Base-by-base conservation (phyloP, 352 stramenopile genomes). In the Salisapilia sapeloensis region DNA sequence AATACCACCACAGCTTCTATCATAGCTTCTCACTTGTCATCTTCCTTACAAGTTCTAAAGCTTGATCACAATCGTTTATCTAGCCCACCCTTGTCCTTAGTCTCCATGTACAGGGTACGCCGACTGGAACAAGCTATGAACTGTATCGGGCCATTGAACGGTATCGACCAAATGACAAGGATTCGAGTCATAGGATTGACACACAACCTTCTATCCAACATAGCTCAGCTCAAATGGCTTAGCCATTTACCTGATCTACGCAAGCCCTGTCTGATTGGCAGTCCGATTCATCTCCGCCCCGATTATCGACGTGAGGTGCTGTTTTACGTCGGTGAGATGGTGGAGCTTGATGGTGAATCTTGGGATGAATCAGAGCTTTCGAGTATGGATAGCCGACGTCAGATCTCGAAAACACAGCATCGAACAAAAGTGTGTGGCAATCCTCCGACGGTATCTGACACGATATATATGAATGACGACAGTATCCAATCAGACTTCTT, bases 281-380 rank as follows among this genome's bases (percentile, higher is more conserved):
- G 89, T 24, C 72, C 70, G 12, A 65, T 91, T 21, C 49, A 66
- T 13, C 43, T 48, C 4, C 53, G 69, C 16, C 64, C 76, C 6
- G 76, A 91, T 22, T 85, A 89, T 39, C 56, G 76, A 25, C 57
- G 76, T 16, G 72, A 91, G 34, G 60, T 86, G 12, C 31, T 89
- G 2, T 89, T 91, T 24, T 87, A 72, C 38, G 35, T 91, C 17
- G 62, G 72, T 5, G 60, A 77, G 33, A 23, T 31, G 9, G 36
- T 91, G 10, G 62, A 81, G 34, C 33, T 91, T 4, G 76, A 91
- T 15, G 53, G 55, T 4, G 40, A 65, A 22, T 32, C 45, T 5
- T 91, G 76, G 76, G 82, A 40, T 4, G 31, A 44, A 3, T 47
- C 60, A 2, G 72, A 91, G 39, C 27, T 83, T 6, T 46, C 51